These are phyloP conservation scores for Paulownia fortunei DNA, from an alignment of 257 asterid genomes.

Conservation along the genomic window DNA sequence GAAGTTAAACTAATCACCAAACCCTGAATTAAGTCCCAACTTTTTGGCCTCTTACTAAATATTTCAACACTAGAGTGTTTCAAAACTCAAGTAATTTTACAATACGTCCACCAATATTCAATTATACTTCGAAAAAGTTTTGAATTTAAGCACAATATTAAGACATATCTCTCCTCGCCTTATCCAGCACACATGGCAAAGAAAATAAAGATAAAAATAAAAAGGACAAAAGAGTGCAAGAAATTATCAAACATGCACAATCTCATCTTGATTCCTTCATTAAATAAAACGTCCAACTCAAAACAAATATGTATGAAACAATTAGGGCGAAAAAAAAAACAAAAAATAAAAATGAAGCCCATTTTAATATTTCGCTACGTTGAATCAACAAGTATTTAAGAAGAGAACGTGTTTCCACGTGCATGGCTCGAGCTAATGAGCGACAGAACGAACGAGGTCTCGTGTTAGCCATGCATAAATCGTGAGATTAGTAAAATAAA, in stretches of 20 bases:
- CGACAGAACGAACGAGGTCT: neutral
- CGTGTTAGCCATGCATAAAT: conserved; percentile 26
- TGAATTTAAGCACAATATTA: neutral
- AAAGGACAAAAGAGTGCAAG: neutral
- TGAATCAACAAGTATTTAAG: neutral
- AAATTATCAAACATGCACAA: neutral
- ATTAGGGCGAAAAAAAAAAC: no score
- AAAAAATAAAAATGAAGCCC: neutral
- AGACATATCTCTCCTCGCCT: neutral
- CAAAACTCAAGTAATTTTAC: neutral
- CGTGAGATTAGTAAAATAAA: neutral
- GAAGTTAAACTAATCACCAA: no score
- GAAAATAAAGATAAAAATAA: neutral
- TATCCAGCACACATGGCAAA: neutral
- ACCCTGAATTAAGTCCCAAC: no score
- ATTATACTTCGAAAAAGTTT: neutral
- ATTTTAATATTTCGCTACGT: neutral
- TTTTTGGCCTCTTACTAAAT: no score
- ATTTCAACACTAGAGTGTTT: no score
- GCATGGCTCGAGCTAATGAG: conserved; percentile 15
- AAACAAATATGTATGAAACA: neutral
- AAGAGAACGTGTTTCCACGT: conserved; percentile 36
- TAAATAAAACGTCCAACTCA: no score
- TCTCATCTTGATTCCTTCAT: neutral
- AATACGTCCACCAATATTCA: neutral